These are phyloP conservation scores for Exophiala mesophila DNA, from an alignment of 2,329 filamentous ascomycete genomes.

Conservation along the genomic window DNA sequence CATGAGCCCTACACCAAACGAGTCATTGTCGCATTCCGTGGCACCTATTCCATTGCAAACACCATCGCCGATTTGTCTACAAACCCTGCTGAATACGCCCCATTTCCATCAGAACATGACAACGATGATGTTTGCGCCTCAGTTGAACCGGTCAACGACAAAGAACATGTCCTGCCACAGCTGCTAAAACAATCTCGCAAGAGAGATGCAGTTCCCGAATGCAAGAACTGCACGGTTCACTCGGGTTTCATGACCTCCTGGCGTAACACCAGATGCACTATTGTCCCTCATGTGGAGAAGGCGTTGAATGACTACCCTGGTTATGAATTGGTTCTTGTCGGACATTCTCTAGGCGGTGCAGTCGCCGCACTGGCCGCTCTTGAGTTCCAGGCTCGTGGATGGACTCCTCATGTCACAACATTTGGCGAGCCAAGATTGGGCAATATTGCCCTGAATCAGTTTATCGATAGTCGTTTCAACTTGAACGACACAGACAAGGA, in stretches of 20 bases:
- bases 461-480: conserved; percentile 51
- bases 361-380: conserved; percentile 82
- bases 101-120: conserved; percentile 61
- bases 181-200: conserved; percentile 18
- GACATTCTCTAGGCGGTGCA: conserved; percentile 88
- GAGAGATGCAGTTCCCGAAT: conserved; percentile 44
- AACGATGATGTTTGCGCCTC: conserved; percentile 25
- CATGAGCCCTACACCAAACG: conserved; percentile 56
- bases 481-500: conserved; percentile 31
- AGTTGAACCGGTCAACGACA: conserved; percentile 8
- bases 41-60: conserved; percentile 90
- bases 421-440: conserved; percentile 78
- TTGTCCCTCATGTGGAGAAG: conserved; percentile 62
- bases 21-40: conserved; percentile 84
- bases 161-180: conserved; percentile 18
- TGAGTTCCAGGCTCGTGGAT: conserved; percentile 73
- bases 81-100: conserved; percentile 81
- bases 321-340: conserved; percentile 73
- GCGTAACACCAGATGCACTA: conserved; percentile 63
- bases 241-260: conserved; percentile 84
- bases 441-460: conserved; percentile 49
- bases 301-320: conserved; percentile 59
- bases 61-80: conserved; percentile 87
- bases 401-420: conserved; percentile 74
- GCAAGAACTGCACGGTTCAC: conserved; percentile 86